Evolutionary conservation across 352 stramenopile species (phyloP).

Genomic region (Achlya hypogyna): DNA sequence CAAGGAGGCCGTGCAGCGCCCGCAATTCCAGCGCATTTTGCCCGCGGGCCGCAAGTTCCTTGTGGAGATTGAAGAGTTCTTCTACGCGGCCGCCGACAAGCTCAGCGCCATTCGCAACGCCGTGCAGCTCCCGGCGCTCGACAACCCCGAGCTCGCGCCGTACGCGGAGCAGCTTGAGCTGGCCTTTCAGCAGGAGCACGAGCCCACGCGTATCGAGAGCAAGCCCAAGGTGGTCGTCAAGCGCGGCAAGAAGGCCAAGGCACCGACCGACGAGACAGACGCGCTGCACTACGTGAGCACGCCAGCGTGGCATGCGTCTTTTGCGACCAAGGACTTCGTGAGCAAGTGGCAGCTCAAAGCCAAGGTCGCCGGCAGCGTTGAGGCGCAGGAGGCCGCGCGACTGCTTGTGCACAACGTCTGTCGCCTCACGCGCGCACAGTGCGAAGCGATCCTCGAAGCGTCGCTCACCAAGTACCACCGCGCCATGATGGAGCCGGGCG

Average conservation of each 20-base stretch:
- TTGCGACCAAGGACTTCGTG: background rate
- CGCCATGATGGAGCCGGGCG: conserved; percentile 89
- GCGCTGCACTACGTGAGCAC: conserved; percentile 6
- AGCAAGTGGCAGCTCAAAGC: conserved; percentile 48
- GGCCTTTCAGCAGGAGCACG: conserved; percentile 50
- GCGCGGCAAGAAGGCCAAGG: conserved; percentile 34
- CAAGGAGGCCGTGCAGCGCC: conserved; percentile 74
- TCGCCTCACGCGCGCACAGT: conserved; percentile 74
- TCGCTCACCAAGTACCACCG: conserved; percentile 82
- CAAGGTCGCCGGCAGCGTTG: conserved; percentile 34
- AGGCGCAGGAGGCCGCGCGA: conserved; percentile 69
- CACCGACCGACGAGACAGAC: conserved; percentile 23
- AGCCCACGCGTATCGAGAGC: conserved; percentile 19
- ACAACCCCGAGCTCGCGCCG: conserved; percentile 40
- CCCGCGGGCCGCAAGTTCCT: conserved; percentile 85
- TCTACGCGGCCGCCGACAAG: conserved; percentile 51
- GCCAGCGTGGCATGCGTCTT: conserved; percentile 5
- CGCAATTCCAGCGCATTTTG: conserved; percentile 74
- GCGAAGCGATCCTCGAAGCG: conserved; percentile 66
- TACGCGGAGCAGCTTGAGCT: conserved; percentile 61
- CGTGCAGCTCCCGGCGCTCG: conserved; percentile 56
- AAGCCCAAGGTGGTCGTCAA: conserved; percentile 9
- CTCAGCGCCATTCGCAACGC: conserved; percentile 43
- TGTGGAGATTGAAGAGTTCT: conserved; percentile 82
- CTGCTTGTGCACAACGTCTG: conserved; percentile 87